A percentile compares a stretch with the other conserved stretches of the same genome.
These are phyloP conservation scores for Sporodiniella umbellata DNA, from an alignment of 371 early-diverging fungal species.

Conservation along the genomic window DNA sequence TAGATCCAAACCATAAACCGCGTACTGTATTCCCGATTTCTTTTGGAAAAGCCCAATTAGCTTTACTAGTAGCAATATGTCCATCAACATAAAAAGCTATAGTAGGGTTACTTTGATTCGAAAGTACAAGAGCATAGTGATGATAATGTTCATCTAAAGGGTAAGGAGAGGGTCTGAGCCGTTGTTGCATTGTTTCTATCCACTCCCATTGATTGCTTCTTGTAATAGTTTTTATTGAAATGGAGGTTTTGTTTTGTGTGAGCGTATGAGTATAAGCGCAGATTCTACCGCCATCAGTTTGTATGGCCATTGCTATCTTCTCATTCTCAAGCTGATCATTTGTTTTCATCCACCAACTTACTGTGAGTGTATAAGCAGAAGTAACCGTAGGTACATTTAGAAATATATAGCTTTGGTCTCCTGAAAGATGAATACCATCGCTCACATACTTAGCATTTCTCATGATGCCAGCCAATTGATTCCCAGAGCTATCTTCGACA, in stretches of 20 bases:
- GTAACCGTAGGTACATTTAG: constrained; percentile 31
- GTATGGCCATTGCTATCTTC: constrained; percentile 34
- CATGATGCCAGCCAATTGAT: constrained; percentile 30
- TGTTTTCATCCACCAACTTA: constrained; percentile 50
- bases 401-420: constrained; percentile 36
- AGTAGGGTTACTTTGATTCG: constrained; percentile 13
- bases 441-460: constrained; percentile 20
- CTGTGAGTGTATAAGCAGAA: constrained; percentile 22
- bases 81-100: constrained; percentile 43
- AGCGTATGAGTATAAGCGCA: constrained; percentile 26
- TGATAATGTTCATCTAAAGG: constrained; percentile 31
- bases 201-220: constrained; percentile 28
- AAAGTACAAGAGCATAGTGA: constrained; percentile 34
- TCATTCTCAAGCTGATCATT: constrained; percentile 9
- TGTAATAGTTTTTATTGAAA: constrained; percentile 22
- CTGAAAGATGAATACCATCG: constrained; percentile 25
- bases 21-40: constrained; percentile 18
- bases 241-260: constrained; percentile 6
- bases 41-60: constrained; percentile 24
- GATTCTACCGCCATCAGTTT: constrained; percentile 35
- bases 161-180: constrained; percentile 25
- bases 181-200: constrained; percentile 15
- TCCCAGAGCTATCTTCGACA: constrained; percentile 37
- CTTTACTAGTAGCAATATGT: constrained; percentile 25
- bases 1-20: constrained; percentile 48